Evolutionary conservation across 2,329 filamentous ascomycete species (phyloP).

Genomic region (Colletotrichum sojae): DNA sequence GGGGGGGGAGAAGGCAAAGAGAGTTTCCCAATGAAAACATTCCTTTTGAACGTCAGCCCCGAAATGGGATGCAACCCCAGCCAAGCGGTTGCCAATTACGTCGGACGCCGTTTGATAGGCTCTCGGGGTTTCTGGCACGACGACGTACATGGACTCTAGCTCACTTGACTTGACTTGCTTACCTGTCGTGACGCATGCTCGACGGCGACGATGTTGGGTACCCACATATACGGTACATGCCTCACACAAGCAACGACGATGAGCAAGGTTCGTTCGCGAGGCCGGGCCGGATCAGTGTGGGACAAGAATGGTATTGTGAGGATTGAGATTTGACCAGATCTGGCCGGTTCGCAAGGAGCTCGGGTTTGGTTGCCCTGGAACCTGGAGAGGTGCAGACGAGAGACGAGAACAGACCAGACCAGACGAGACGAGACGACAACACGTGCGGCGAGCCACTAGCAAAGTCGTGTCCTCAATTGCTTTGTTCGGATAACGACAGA

Average conservation of each 20-base stretch:
- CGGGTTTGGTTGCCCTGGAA: constrained; percentile 8
- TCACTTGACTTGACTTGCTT: constrained; percentile 48
- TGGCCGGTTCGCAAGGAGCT: constrained; percentile 10
- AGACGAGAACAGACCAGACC: neutral
- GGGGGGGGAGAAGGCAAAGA: constrained; percentile 10
- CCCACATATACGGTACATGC: neutral
- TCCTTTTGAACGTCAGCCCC: constrained; percentile 37
- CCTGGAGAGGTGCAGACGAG: constrained; percentile 20
- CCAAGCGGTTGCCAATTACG: constrained; percentile 23
- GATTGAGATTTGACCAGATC: constrained; percentile 16
- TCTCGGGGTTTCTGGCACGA: constrained; percentile 36
- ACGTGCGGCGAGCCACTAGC: constrained; percentile 3
- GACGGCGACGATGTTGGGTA: constrained; percentile 13
- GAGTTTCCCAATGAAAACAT: constrained; percentile 27
- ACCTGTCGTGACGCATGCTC: constrained; percentile 9
- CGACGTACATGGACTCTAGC: constrained; percentile 47
- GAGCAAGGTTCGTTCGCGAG: neutral
- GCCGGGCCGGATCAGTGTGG: neutral
- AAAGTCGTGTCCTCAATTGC: constrained; percentile 39
- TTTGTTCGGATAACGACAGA: constrained; percentile 57
- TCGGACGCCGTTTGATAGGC: constrained; percentile 40
- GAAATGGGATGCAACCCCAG: constrained; percentile 27
- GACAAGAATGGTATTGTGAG: constrained; percentile 24
- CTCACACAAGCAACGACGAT: neutral
- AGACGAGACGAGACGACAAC: constrained; percentile 10